Base-by-base conservation (phyloP, 2,329 filamentous ascomycete genomes). In the Hansfordia pulvinata region DNA sequence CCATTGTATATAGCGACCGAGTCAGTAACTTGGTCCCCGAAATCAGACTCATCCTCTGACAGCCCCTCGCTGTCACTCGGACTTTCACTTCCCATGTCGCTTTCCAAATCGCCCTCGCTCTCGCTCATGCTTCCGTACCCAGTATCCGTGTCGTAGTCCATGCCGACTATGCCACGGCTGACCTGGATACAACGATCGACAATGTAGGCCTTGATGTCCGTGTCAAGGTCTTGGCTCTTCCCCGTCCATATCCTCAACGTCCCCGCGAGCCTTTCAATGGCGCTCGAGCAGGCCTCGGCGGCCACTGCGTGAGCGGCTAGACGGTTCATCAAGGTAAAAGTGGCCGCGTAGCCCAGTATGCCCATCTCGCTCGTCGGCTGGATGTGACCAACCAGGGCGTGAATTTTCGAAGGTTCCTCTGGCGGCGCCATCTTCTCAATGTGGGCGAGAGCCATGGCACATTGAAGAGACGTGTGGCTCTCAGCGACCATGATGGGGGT, bases 121-220 rank as follows among this genome's bases (percentile, higher is more conserved):
- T 69, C 65, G 31, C 57, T 64, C 57, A 69, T 64, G 35, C 60
- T 72, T 25, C 58, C 68, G 43, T 75, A 75, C 6, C 70, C 70
- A 2, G 63, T 55, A 19, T 50, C 47, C 4, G 45, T 62, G 37
- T 76, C 71, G 9, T 54, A 49, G 30, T 71, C 63, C 61, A 76
- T 73, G 7, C 70, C 69, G 6, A 73, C 60, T 19, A 69, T 52
- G 26, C 52, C 60, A 42, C 68, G 70, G 10, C 64, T 69, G 19
- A 76, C 59, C 8, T 47, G 41, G 11, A 76, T 45, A 33, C 70
- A 76, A 27, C 59, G 55, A 26, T 67, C 58, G 4, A 76, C 62
- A 37, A 74, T 59, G 34, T 55, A 54, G 30, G 58, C 56, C 30
- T 68, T 62, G n/a, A 69, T 47, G 10, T 60, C 54, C 2, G 53